These are phyloP conservation scores for Colletotrichum chlorophyti DNA, from an alignment of 2,329 filamentous ascomycete species.

Conservation along the genomic window DNA sequence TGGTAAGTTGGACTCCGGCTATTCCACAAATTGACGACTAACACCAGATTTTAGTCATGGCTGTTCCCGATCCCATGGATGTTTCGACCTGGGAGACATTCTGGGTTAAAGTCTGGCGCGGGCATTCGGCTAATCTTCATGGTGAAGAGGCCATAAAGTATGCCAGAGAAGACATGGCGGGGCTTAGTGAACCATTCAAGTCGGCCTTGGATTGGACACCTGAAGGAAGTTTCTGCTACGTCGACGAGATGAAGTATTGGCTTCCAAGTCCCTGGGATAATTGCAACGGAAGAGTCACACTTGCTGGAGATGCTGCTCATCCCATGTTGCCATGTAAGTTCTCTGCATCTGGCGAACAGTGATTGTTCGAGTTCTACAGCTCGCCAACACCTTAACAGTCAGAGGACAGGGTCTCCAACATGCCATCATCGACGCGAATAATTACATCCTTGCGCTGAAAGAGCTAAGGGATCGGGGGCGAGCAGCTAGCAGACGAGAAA, in stretches of 20 bases:
- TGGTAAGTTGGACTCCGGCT: constrained; percentile 34
- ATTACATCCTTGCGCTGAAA: constrained; percentile 43
- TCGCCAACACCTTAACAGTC: constrained; percentile 32
- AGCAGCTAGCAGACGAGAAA: constrained; percentile 23
- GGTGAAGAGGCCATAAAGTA: constrained; percentile 44
- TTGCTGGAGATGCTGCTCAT: constrained; percentile 49
- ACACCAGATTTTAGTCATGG: constrained; percentile 30
- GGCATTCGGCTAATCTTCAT: constrained; percentile 33
- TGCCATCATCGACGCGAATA: constrained; percentile 46
- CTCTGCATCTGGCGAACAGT: background rate
- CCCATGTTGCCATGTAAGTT: constrained; percentile 50
- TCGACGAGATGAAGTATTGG: constrained; percentile 47
- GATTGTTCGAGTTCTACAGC: background rate
- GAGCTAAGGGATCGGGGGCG: constrained; percentile 29
- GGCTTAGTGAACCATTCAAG: constrained; percentile 39
- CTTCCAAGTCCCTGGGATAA: constrained; percentile 40
- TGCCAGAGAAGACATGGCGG: constrained; percentile 35
- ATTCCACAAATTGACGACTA: background rate
- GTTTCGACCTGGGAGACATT: constrained; percentile 39
- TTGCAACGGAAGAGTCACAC: constrained; percentile 39
- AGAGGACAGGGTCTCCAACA: constrained; percentile 55
- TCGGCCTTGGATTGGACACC: constrained; percentile 43
- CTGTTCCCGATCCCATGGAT: constrained; percentile 34
- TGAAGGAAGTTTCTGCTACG: constrained; percentile 36
- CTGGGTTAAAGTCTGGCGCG: constrained; percentile 44